A percentile compares a stretch with the other conserved stretches of the same genome.
Evolutionary conservation across 1,284 basidiomycete species (phyloP).

Genomic region (Singerocomus inundabilis): DNA sequence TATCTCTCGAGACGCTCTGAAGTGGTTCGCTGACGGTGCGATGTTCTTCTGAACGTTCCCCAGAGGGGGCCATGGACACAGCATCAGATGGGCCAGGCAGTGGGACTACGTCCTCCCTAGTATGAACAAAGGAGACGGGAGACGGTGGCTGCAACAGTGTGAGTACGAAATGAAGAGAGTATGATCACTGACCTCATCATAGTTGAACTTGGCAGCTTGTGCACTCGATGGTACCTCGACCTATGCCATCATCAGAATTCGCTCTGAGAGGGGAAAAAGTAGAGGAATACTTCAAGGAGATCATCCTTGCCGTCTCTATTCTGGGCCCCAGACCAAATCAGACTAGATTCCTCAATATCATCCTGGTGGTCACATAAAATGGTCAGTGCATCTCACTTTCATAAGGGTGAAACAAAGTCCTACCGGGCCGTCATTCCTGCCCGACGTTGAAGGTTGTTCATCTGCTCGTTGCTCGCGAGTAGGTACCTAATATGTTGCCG

Average conservation of each 20-base stretch:
- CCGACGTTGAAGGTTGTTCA: no score
- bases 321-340: no score
- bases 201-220: background rate
- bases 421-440: no score
- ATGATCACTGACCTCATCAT: background rate
- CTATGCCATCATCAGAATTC: background rate
- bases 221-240: background rate
- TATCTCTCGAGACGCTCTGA: background rate
- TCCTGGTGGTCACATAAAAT: no score
- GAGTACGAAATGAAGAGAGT: background rate
- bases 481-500: background rate
- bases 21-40: no score
- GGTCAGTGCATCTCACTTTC: no score
- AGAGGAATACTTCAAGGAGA: background rate
- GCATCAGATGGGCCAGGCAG: background rate
- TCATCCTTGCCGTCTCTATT: no score
- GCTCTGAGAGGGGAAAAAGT: background rate
- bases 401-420: no score
- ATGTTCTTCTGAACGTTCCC: background rate
- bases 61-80: background rate
- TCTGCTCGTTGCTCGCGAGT: background rate
- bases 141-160: background rate
- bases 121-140: background rate
- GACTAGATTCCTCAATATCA: no score
- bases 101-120: background rate